Conservation (phyloP, 2,329 filamentous ascomycete species). For the Alternaria ventricosa region DNA sequence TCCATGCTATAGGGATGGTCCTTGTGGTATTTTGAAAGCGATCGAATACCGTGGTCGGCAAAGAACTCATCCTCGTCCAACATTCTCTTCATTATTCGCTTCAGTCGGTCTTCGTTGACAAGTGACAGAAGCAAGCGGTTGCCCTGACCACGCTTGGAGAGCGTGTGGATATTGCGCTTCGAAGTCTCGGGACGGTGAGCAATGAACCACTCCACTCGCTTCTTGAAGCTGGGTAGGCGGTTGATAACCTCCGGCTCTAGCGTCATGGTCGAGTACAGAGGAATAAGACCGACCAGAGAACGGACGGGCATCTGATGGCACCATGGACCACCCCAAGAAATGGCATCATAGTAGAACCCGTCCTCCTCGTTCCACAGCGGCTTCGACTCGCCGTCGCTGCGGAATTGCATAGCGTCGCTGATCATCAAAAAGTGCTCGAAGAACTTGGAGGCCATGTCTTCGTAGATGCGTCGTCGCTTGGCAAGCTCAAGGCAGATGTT, state of each 20-base stretch:
- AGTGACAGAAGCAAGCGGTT: conserved; percentile 86
- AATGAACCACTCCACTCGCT: conserved; percentile 92
- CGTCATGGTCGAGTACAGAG: conserved; percentile 89
- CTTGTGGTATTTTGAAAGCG: conserved; percentile 89
- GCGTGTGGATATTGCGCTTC: conserved; percentile 92
- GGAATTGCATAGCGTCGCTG: conserved; percentile 88
- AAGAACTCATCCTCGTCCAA: conserved; percentile 93
- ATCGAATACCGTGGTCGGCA: conserved; percentile 87
- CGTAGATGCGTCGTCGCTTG: conserved; percentile 92
- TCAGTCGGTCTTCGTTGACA: conserved; percentile 89
- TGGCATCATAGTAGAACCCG: conserved; percentile 98
- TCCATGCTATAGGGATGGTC: conserved; percentile 93
- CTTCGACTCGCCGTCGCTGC: conserved; percentile 72
- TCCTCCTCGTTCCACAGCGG: conserved; percentile 97
- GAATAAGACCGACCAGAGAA: conserved; percentile 91
- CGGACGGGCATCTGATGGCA: conserved; percentile 90
- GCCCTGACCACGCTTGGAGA: conserved; percentile 87
- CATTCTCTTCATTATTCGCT: conserved; percentile 89
- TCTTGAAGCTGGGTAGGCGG: conserved; percentile 90
- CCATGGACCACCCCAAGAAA: conserved; percentile 93
- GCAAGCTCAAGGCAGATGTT: conserved; percentile 95
- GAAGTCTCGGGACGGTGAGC: conserved; percentile 85
- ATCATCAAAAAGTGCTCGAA: conserved; percentile 99
- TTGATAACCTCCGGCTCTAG: conserved; percentile 93
- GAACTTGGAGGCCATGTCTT: conserved; percentile 97